Percentiles rank a stretch among this genome's conserved stretches.
Conservation (phyloP, 1,284 basidiomycete species). For the Cutaneotrichosporon cyanovorans region DNA sequence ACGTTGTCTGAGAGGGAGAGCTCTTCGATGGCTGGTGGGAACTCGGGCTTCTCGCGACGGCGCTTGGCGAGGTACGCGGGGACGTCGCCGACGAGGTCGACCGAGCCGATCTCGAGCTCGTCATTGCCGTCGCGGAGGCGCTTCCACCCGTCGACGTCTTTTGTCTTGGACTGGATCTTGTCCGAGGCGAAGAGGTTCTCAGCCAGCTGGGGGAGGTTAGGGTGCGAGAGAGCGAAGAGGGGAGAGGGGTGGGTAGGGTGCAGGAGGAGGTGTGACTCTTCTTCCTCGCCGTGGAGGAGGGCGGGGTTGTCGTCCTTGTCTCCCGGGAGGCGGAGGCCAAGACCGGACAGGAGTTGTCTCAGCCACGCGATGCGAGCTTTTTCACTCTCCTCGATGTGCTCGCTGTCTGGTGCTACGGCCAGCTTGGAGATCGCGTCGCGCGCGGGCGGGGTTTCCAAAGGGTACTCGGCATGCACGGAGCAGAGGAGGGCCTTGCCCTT, state of each 20-base stretch:
- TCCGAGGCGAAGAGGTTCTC: conserved; percentile 11
- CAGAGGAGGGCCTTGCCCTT: conserved; percentile 57
- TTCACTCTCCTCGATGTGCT: conserved; percentile 31
- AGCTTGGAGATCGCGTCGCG: conserved; percentile 42
- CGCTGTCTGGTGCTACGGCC: conserved; percentile 19
- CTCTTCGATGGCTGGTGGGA: conserved; percentile 15
- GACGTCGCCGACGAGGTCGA: conserved; percentile 30
- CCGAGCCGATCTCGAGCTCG: conserved; percentile 56
- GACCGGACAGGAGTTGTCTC: conserved; percentile 21
- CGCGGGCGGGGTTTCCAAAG: conserved; percentile 49
- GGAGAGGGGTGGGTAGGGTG: conserved; percentile 45
- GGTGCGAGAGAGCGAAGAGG: conserved; percentile 40
- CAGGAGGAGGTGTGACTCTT: conserved; percentile 33
- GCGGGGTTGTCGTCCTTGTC: background rate
- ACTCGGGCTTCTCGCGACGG: conserved; percentile 37
- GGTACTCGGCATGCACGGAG: conserved; percentile 59
- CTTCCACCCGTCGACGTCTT: conserved; percentile 25
- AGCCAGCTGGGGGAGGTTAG: conserved; percentile 26
- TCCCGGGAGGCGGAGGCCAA: conserved; percentile 34
- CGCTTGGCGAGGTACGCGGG: conserved; percentile 41
- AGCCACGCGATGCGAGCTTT: conserved; percentile 43
- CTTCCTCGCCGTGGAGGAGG: conserved; percentile 13
- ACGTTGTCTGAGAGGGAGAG: conserved; percentile 29
- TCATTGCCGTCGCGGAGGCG: conserved; percentile 58
- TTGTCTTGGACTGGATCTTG: conserved; percentile 23